Base-by-base conservation (phyloP, 495 filamentous ascomycete species). In the Pseudoneurospora amorphoporcata region DNA sequence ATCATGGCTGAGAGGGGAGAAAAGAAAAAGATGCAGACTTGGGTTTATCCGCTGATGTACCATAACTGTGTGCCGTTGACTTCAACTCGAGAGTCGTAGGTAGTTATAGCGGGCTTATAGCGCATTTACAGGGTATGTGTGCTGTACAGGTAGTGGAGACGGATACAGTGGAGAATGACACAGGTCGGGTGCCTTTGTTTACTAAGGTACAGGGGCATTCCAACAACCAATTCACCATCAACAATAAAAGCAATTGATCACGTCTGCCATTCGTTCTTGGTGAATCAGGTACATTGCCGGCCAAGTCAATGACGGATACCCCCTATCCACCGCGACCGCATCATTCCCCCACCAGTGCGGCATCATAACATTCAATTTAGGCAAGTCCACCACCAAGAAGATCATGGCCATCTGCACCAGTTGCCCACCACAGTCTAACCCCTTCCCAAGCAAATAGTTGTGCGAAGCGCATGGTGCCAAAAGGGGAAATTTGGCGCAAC, bases 371-470 rank as follows among this genome's bases (percentile, higher is more conserved):
- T n/a, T n/a, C n/a, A n/a, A n/a, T n/a, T 47, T 43, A 2, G 70
- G 43, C 68, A 76, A 40, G 71, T 76, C 69, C 3, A 76, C 47
- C 0, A 39, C 69, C 19, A n/a, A n/a, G n/a, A 75, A 73, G 70
- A 76, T 73, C 41, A 75, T 71, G 58, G 73, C 42, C 40, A 68
- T 71, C 53, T 41, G 47, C 5, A 53, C 47, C 8, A 75, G 70
- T 70, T 84, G 81, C 53, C 81, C 83, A 3, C 83, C 87, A 53
- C 86, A 86, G 72, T 89, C 87, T 43, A 88, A 75, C 7, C 86
- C 87, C 0, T 81, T 85, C 0, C 82, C 82, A 4, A 88, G 77
- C 4, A 89, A 78, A 70, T 88, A 89, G 43, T 85, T 87, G 23
- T 35, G 53, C 12, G 23, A 35, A 35, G 53, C 53, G 53, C 47